Conservation (phyloP, 208 protist species). For the Kentomonas sorsogonicus region DNA sequence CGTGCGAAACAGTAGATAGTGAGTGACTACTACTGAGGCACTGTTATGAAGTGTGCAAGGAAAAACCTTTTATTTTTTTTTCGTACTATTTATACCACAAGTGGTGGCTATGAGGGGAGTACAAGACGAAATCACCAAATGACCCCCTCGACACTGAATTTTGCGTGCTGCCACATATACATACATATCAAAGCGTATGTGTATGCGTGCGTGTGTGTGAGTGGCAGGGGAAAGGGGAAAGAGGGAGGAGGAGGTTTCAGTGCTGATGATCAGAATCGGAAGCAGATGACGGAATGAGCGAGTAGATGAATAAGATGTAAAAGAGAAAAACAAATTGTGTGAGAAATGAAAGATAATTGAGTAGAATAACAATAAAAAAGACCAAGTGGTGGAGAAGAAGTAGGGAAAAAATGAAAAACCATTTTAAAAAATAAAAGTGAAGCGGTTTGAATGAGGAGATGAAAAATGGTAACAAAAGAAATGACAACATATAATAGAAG, state of each 20-base stretch:
- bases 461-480: conserved; percentile 6
- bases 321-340: not conserved
- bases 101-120: too few relatives aligned
- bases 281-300: too few relatives aligned
- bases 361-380: conserved; percentile 11
- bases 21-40: too few relatives aligned
- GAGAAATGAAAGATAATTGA: conserved; percentile 6
- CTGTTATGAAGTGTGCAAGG: too few relatives aligned
- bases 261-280: too few relatives aligned
- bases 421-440: conserved; percentile 4
- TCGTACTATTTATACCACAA: too few relatives aligned
- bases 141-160: conserved; percentile 12
- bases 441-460: not conserved
- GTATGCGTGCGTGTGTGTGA: conserved; percentile 4
- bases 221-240: not conserved
- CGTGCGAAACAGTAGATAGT: conserved; percentile 9
- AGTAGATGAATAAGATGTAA: conserved; percentile 1
- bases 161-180: not conserved
- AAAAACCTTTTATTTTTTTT: too few relatives aligned
- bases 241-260: too few relatives aligned
- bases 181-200: conserved; percentile 6
- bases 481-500: not conserved
- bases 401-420: not conserved
- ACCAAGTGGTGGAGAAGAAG: not conserved
- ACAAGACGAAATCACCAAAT: conserved; percentile 8